A percentile compares a stretch with the other conserved stretches of the same genome.
phyloP scores from a whole-genome alignment of 2,329 filamentous ascomycete species.

The Arthroderma sp. region DNA sequence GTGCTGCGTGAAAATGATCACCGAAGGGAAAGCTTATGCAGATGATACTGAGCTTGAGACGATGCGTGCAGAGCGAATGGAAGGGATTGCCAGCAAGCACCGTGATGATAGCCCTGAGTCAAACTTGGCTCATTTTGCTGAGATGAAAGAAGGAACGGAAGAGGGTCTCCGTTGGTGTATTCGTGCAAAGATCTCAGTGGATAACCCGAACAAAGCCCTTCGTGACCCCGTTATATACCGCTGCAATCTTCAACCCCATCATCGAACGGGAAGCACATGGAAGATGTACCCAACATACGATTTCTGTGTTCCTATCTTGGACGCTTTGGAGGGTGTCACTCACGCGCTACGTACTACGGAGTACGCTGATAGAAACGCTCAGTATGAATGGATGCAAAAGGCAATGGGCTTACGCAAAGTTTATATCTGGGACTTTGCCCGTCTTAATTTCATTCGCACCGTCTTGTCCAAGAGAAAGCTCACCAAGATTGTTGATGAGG shows the following conservation, averaged over 20 bases:
- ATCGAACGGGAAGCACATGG: slow-evolving; percentile 51
- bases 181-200: slow-evolving; percentile 81
- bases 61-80: slow-evolving; percentile 73
- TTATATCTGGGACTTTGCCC: slow-evolving; percentile 40
- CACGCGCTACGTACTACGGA: slow-evolving; percentile 54
- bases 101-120: slow-evolving; percentile 70
- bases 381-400: slow-evolving; percentile 40
- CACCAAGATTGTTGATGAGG: slow-evolving; percentile 37
- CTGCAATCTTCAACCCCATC: slow-evolving; percentile 59
- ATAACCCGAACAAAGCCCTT: slow-evolving; percentile 90
- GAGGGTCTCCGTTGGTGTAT: slow-evolving; percentile 81
- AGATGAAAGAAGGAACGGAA: slow-evolving; percentile 78
- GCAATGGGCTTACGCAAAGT: slow-evolving; percentile 33
- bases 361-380: slow-evolving; percentile 40
- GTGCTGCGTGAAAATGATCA: slow-evolving; percentile 70
- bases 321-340: slow-evolving; percentile 50
- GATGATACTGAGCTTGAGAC: slow-evolving; percentile 86
- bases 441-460: slow-evolving; percentile 40
- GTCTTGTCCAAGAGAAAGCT: slow-evolving; percentile 40
- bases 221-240: slow-evolving; percentile 95
- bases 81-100: slow-evolving; percentile 68
- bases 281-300: slow-evolving; percentile 57
- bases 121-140: slow-evolving; percentile 71
- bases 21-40: slow-evolving; percentile 77
- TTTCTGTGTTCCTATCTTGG: slow-evolving; percentile 51